Evolutionary conservation across 2,329 filamentous ascomycete genomes (phyloP).

Genomic region (Paraphaeosphaeria minitans): DNA sequence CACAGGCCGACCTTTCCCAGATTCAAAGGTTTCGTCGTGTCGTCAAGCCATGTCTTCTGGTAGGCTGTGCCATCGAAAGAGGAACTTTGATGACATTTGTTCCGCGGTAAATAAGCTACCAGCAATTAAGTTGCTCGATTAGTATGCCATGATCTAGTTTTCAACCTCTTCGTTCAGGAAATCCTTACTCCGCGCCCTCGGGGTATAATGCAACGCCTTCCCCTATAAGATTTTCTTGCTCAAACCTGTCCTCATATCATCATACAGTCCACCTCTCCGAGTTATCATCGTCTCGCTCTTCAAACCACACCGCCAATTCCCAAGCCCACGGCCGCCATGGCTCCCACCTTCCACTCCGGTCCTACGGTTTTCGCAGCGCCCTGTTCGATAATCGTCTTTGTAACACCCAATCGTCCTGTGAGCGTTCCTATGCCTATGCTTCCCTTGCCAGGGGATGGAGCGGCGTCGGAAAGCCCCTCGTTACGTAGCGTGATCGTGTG

Average conservation of each 20-base stretch:
- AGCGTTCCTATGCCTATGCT: constrained; percentile 44
- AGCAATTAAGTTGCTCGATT: background rate
- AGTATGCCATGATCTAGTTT: background rate
- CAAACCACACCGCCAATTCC: constrained; percentile 22
- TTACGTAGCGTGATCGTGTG: constrained; percentile 32
- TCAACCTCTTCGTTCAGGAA: background rate
- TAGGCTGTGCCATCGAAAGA: too few relatives aligned
- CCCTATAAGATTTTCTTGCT: background rate
- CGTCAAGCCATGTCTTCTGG: too few relatives aligned
- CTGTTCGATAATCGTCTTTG: constrained; percentile 27
- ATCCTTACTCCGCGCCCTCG: background rate
- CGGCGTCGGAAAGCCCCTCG: constrained; percentile 13
- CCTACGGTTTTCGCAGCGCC: constrained; percentile 27
- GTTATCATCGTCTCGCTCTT: background rate
- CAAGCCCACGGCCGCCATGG: constrained; percentile 29
- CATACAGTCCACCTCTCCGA: background rate
- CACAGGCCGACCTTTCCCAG: too few relatives aligned
- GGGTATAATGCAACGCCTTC: constrained; percentile 6
- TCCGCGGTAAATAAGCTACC: background rate
- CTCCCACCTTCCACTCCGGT: constrained; percentile 20
- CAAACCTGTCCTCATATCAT: background rate
- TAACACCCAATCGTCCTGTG: constrained; percentile 34
- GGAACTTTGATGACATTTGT: too few relatives aligned
- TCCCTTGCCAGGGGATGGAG: constrained; percentile 34
- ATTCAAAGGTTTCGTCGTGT: too few relatives aligned